A percentile compares a stretch with the other conserved stretches of the same genome.
These are phyloP conservation scores for Calocybe cyanea DNA, from an alignment of 768 basidiomycete genomes.

Conservation along the genomic window DNA sequence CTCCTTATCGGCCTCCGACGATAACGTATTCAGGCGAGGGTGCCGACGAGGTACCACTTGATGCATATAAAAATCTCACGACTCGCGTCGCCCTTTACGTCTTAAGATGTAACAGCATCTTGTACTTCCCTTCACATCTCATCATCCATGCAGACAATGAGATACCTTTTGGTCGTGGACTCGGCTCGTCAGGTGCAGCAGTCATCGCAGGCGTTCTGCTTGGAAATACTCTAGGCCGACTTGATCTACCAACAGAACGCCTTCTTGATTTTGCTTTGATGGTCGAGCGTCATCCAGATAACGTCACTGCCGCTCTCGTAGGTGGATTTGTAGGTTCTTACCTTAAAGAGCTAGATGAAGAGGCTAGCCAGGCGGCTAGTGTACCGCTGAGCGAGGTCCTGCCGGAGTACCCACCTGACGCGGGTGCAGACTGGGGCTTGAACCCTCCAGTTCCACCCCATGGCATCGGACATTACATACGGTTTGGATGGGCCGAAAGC, in stretches of 20 bases:
- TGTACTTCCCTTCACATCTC: conserved; percentile 73
- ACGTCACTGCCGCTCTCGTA: conserved; percentile 94
- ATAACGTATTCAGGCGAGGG: conserved; percentile 88
- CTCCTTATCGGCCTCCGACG: conserved; percentile 46
- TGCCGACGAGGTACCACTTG: conserved; percentile 84
- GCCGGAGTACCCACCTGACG: conserved; percentile 93
- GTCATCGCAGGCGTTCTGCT: conserved; percentile 96
- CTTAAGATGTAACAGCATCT: conserved; percentile 80
- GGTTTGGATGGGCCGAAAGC: conserved; percentile 78
- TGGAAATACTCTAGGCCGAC: conserved; percentile 75
- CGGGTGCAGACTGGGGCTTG: conserved; percentile 86
- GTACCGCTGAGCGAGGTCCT: conserved; percentile 95
- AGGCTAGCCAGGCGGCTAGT: conserved; percentile 77
- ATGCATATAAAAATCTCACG: conserved; percentile 94
- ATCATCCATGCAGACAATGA: conserved; percentile 80
- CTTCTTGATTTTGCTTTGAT: conserved; percentile 95
- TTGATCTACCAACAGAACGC: conserved; percentile 64
- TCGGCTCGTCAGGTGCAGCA: conserved; percentile 98
- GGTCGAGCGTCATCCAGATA: conserved; percentile 99
- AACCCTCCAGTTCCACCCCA: conserved; percentile 83
- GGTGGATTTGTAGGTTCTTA: conserved; percentile 98
- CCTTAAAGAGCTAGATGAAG: conserved; percentile 81
- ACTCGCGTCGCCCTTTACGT: conserved; percentile 98
- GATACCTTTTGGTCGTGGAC: conserved; percentile 96
- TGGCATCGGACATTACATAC: conserved; percentile 93